Base-by-base conservation (phyloP, 2,329 filamentous ascomycete genomes). In the Beauveria brongniartii region DNA sequence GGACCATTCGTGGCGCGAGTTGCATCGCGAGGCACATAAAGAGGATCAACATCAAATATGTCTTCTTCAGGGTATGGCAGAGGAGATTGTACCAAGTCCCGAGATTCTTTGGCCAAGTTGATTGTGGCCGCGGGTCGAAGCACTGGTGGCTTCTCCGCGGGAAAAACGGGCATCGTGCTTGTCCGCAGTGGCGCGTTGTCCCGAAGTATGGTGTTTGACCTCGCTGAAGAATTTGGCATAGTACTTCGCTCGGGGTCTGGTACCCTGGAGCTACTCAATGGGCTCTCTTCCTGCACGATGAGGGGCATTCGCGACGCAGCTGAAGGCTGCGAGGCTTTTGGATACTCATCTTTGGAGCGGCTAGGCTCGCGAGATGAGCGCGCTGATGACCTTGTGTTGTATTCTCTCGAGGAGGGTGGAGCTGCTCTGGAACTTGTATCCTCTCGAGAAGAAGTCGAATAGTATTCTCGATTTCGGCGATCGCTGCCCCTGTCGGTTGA, bases 1-100 rank as follows among this genome's bases (percentile, higher is more conserved):
- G 53, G 8, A 43, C n/a, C 50, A 60, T 60, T 28, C 24, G 47
- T 60, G 52, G 28, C 56, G 58, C 26, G 54, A 16, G 28, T 52
- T 52, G 37, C 28, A n/a, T 24, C n/a, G 5, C 18, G 51, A 18
- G 58, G 48, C 57, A 26, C 37, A 48, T 68, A 67, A 2, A 69
- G 56, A 22, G 70, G 65, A 28, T 61, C 60, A 16, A 61, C 24
- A 47, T 40, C 41, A 12, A 65, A 62, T 20, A 69, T 68, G 22
- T 75, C 71, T 48, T 75, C 74, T n/a, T 75, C 71, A 3, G 74
- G 73, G 61, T 77, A 76, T n/a, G 74, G 73, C 10, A 73, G 67
- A 28, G 67, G 65, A 5, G 67, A 53, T 34, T 69, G 65, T 10
- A 55, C 14, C 16, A 28, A 16, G 24, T 40, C 28, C 12, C 48